phyloP scores from a whole-genome alignment of 768 basidiomycete genomes.

The Xerocomellus intermedius region DNA sequence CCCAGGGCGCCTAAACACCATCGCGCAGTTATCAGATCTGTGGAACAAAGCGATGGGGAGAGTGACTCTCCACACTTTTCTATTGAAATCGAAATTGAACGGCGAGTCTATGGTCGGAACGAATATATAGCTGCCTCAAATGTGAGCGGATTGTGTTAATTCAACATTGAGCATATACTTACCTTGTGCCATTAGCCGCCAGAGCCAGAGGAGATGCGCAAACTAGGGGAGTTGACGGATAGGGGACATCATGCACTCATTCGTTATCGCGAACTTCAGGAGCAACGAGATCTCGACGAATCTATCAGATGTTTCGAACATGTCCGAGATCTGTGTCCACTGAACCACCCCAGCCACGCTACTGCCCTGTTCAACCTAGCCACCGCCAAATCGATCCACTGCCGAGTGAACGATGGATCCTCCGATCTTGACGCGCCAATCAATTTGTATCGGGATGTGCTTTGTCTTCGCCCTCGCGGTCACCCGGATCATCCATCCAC shows the following conservation, averaged over 20 bases:
- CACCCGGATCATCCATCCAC: no score
- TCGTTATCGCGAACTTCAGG: not conserved
- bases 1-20: not conserved
- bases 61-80: no score
- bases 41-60: not conserved
- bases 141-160: not conserved
- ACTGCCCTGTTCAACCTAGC: conserved; percentile 13
- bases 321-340: conserved; percentile 12
- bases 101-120: not conserved
- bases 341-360: conserved; percentile 11
- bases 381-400: not conserved
- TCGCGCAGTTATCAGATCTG: not conserved
- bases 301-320: conserved; percentile 14
- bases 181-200: not conserved
- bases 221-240: not conserved
- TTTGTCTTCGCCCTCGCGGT: no score
- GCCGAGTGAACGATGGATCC: not conserved
- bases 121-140: not conserved
- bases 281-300: conserved; percentile 14
- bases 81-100: not conserved
- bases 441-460: no score
- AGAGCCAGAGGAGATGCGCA: not conserved
- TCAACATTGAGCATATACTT: not conserved
- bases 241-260: not conserved
- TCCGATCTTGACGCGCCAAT: conserved; percentile 2